Percentiles rank a stretch among this genome's conserved stretches.
Conservation (phyloP, 2,329 filamentous ascomycete species). For the Annulohypoxylon truncatum region DNA sequence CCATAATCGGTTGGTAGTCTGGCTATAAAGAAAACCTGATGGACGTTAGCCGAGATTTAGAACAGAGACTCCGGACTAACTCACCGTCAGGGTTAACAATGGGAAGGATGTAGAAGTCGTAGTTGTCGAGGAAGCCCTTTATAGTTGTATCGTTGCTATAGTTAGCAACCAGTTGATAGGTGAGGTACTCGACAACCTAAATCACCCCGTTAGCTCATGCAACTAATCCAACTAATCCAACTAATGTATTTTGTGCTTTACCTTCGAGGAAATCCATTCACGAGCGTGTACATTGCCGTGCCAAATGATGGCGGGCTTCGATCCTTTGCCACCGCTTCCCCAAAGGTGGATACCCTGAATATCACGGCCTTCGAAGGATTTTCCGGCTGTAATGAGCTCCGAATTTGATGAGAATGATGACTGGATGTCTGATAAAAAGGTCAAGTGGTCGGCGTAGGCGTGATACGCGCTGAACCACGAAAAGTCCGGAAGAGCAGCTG, state of each 20-base stretch:
- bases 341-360: constrained; percentile 72
- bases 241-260: too few relatives aligned
- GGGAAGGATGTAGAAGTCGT: constrained; percentile 69
- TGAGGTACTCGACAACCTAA: constrained; percentile 60
- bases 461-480: constrained; percentile 68
- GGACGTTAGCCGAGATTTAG: constrained; percentile 12
- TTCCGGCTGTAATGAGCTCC: constrained; percentile 61
- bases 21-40: constrained; percentile 63
- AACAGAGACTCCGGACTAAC: neutral
- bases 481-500: constrained; percentile 50
- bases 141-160: constrained; percentile 56
- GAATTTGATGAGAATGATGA: constrained; percentile 59
- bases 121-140: constrained; percentile 63
- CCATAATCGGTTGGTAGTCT: constrained; percentile 63
- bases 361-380: constrained; percentile 57
- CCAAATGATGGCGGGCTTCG: constrained; percentile 62
- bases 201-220: constrained; percentile 16
- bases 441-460: constrained; percentile 62
- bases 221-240: neutral
- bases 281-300: constrained; percentile 57
- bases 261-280: constrained; percentile 50
- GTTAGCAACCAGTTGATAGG: constrained; percentile 59
- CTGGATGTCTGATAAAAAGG: constrained; percentile 60
- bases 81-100: constrained; percentile 65
- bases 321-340: constrained; percentile 58